Evolutionary conservation across 2,329 filamentous ascomycete genomes (phyloP).

Genomic region (Sphaerulina musiva): DNA sequence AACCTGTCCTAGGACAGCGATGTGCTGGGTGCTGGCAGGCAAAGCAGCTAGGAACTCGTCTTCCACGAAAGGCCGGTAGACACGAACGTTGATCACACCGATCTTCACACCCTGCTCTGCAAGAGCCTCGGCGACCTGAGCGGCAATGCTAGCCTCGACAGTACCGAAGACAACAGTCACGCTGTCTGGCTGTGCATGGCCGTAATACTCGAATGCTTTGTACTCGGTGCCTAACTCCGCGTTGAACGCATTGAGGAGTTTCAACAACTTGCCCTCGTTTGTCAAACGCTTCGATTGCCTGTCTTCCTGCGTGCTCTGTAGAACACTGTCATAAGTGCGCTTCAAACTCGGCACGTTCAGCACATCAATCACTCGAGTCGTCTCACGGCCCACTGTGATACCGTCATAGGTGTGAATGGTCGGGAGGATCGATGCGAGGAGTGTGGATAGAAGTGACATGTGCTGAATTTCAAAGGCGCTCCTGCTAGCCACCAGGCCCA

Average conservation of each 20-base stretch:
- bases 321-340: conserved; percentile 61
- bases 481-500: conserved; percentile 76
- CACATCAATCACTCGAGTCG: conserved; percentile 73
- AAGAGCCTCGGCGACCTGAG: conserved; percentile 69
- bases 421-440: conserved; percentile 71
- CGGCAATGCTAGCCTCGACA: conserved; percentile 76
- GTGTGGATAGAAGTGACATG: conserved; percentile 81
- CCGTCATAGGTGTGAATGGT: conserved; percentile 74
- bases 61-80: conserved; percentile 93
- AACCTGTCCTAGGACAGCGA: conserved; percentile 88
- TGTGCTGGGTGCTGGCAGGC: conserved; percentile 64
- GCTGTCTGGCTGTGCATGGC: conserved; percentile 69
- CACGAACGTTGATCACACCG: conserved; percentile 81
- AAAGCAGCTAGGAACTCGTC: conserved; percentile 82
- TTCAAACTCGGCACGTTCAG: conserved; percentile 65
- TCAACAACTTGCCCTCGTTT: conserved; percentile 63
- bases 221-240: conserved; percentile 90
- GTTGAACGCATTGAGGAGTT: conserved; percentile 70
- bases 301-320: conserved; percentile 53
- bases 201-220: conserved; percentile 86
- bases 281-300: conserved; percentile 54
- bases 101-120: conserved; percentile 68
- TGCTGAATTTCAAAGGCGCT: conserved; percentile 91
- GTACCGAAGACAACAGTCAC: conserved; percentile 92
- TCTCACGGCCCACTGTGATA: conserved; percentile 74